Conservation (phyloP, 2,329 filamentous ascomycete species). For the Fusarium napiforme region DNA sequence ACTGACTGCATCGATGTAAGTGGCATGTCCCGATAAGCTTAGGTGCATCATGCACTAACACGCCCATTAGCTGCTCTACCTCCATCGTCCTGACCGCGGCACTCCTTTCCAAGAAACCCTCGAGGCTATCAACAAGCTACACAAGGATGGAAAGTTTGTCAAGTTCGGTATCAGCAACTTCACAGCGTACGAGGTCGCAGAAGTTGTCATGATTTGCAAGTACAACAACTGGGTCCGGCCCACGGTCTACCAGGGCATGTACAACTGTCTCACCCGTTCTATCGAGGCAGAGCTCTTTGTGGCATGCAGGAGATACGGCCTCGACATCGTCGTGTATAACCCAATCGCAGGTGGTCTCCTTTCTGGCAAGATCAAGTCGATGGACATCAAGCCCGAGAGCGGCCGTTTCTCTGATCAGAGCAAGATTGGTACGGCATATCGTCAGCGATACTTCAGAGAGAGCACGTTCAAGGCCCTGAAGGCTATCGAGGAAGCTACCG, state of each 20-base stretch:
- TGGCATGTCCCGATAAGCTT: background rate
- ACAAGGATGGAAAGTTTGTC: slow-evolving; percentile 88
- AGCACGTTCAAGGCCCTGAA: slow-evolving; percentile 70
- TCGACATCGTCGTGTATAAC: slow-evolving; percentile 85
- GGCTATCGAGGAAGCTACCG: slow-evolving; percentile 73
- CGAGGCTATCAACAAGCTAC: slow-evolving; percentile 79
- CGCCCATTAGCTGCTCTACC: slow-evolving; percentile 49
- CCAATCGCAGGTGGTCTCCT: slow-evolving; percentile 84
- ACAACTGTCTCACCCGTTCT: slow-evolving; percentile 80
- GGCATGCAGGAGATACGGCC: slow-evolving; percentile 77
- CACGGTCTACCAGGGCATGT: slow-evolving; percentile 89
- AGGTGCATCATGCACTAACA: slow-evolving; percentile 12
- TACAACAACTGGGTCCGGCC: slow-evolving; percentile 84
- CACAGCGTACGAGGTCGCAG: slow-evolving; percentile 87
- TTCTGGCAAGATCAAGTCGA: slow-evolving; percentile 79
- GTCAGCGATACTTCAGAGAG: slow-evolving; percentile 78
- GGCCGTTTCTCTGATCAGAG: slow-evolving; percentile 76
- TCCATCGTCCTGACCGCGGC: slow-evolving; percentile 63
- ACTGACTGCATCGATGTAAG: slow-evolving; percentile 77
- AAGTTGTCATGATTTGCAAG: slow-evolving; percentile 82
- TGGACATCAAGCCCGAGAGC: slow-evolving; percentile 68
- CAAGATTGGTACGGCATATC: slow-evolving; percentile 66
- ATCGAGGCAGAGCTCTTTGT: slow-evolving; percentile 81
- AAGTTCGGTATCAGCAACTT: slow-evolving; percentile 85
- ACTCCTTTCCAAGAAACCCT: slow-evolving; percentile 84